Percentiles rank a stretch among this genome's conserved stretches.
phyloP scores from a whole-genome alignment of 306 rosid genomes.

The Lotus japonicus region DNA sequence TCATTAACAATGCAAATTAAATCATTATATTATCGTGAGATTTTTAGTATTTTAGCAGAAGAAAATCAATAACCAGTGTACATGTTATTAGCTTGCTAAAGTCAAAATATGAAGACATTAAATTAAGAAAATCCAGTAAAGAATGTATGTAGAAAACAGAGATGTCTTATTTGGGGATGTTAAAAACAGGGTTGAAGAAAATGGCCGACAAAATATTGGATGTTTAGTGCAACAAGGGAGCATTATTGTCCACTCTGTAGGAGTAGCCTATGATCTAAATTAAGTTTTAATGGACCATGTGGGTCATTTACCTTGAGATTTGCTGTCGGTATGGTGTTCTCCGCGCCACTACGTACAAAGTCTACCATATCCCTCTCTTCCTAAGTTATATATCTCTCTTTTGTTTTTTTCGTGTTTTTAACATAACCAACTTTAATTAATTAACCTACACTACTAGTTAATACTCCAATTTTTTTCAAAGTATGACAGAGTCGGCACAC shows the following conservation, averaged over 20 bases:
- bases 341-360: neutral
- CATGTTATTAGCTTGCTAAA: no score
- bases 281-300: constrained; percentile 31
- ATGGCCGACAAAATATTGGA: constrained; percentile 47
- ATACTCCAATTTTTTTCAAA: no score
- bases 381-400: neutral
- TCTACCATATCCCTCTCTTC: neutral
- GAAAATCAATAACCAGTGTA: neutral
- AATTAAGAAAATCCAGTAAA: neutral
- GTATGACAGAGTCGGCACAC: no score
- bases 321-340: constrained; percentile 55
- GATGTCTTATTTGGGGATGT: neutral
- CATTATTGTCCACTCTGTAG: constrained; percentile 49
- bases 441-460: no score
- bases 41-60: neutral
- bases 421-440: no score
- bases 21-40: neutral
- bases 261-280: constrained; percentile 9
- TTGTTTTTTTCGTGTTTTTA: neutral
- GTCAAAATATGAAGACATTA: no score
- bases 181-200: constrained; percentile 14
- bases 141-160: constrained; percentile 1
- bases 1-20: neutral
- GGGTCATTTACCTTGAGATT: constrained; percentile 50
- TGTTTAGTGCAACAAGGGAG: constrained; percentile 29